These are phyloP conservation scores for Cornus kousa DNA, from an alignment of 148 eudicot species.

Conservation along the genomic window DNA sequence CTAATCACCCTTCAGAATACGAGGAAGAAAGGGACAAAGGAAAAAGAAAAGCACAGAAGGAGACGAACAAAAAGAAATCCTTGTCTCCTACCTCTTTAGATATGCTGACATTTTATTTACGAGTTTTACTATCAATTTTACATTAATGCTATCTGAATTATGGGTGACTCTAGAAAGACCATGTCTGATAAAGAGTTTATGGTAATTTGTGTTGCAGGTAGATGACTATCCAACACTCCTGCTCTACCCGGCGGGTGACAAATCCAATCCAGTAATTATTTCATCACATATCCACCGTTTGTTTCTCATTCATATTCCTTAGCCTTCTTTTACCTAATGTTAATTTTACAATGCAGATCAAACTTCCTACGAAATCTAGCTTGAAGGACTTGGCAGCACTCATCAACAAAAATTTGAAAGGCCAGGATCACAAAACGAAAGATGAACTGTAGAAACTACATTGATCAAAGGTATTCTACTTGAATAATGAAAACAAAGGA, in stretches of 20 bases:
- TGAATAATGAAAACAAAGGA: background rate
- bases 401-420: slow-evolving; percentile 64
- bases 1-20: no score
- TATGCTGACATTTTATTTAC: no score
- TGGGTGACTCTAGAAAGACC: background rate
- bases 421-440: slow-evolving; percentile 35
- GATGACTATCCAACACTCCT: slow-evolving; percentile 74
- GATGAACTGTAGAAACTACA: slow-evolving; percentile 63
- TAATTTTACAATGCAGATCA: slow-evolving; percentile 44
- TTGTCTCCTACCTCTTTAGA: no score
- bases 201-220: slow-evolving; percentile 39
- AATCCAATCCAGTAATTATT: slow-evolving; percentile 62
- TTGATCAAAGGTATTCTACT: background rate
- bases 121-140: no score
- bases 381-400: slow-evolving; percentile 76
- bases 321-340: background rate
- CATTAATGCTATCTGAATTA: background rate
- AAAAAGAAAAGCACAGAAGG: no score
- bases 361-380: slow-evolving; percentile 60
- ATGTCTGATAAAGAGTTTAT: background rate
- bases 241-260: slow-evolving; percentile 72
- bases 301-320: background rate
- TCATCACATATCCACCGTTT: background rate
- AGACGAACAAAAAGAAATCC: no score
- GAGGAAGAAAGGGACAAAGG: no score